Evolutionary conservation across 2,329 filamentous ascomycete species (phyloP).

Genomic region (Aaosphaeria arxii): DNA sequence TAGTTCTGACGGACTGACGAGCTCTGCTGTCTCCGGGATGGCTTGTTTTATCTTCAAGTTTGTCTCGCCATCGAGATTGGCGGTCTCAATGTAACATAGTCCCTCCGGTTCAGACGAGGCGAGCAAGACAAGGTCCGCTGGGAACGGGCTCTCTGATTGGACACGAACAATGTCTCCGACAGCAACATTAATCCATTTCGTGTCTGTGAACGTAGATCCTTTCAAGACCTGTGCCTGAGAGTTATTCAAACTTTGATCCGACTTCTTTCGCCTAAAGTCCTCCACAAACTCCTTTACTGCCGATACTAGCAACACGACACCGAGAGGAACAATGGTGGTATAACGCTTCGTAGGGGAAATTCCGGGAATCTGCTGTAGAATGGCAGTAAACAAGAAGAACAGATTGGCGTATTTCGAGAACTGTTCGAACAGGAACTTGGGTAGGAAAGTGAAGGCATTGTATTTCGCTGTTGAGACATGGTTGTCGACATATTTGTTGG

Average conservation of each 20-base stretch:
- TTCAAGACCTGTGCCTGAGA: constrained; percentile 80
- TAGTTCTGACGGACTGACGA: constrained; percentile 84
- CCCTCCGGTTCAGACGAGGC: constrained; percentile 97
- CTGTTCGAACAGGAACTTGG: constrained; percentile 96
- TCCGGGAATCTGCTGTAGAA: constrained; percentile 89
- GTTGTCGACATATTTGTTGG: constrained; percentile 91
- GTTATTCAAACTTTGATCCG: constrained; percentile 82
- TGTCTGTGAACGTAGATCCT: constrained; percentile 79
- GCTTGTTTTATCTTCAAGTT: constrained; percentile 99
- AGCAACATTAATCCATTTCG: constrained; percentile 89
- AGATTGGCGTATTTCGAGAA: constrained; percentile 99
- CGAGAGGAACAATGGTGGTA: constrained; percentile 92
- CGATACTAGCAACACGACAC: constrained; percentile 88
- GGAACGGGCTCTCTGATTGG: constrained; percentile 92
- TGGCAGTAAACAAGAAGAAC: constrained; percentile 98
- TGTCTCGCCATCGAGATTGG: constrained; percentile 95
- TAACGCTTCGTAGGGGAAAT: constrained; percentile 94
- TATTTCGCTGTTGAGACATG: constrained; percentile 98
- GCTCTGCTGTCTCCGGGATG: constrained; percentile 82
- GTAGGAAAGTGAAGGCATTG: constrained; percentile 87
- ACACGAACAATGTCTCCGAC: constrained; percentile 93
- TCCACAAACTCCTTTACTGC: constrained; percentile 93
- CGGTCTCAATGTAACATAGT: constrained; percentile 97
- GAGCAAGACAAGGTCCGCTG: constrained; percentile 86
- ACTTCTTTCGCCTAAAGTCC: constrained; percentile 84